Base-by-base conservation (phyloP, 768 basidiomycete species). In the Solioccasus polychromus region DNA sequence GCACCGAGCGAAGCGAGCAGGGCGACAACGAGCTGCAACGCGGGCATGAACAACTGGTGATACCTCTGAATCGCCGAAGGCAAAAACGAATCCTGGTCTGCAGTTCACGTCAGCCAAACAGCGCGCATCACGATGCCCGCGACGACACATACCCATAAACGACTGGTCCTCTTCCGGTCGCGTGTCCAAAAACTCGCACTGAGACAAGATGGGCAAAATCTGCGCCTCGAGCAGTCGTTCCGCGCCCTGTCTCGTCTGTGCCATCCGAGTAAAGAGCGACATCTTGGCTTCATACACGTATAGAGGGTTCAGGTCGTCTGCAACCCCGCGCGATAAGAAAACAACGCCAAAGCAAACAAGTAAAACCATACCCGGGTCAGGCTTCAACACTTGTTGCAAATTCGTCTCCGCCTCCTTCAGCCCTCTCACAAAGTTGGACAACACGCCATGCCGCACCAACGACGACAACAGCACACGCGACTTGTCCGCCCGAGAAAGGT, bases 271-370 rank as follows among this genome's bases (percentile, higher is more conserved):
- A 47, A 97, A 81, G 51, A 96, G 70, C 4, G 93, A 89, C 80
- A 95, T 85, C 67, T 95, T 95, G 12, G 93, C 81, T 61, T 97
- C 95, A 56, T 92, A 97, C 12, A 97, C 88, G 66, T 96, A 98
- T 31, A 94, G 72, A 0, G 91, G 75, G 57, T 95, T 94, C 24
- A 98, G 68, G 47, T 93, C 89, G 52, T 91, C 95, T 95, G 53
- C 1, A 35, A 34, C 1, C 36, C 18, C 19, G 40, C 20, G 4
- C 31, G 17, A 10, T 5, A 10, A 24, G 36, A 34, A 29, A 30
- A 11, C 35, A 20, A 7, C 15, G 14, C 7, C 8, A 35, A 9
- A 41, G 24, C 7, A 36, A 7, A 31, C 15, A 7, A 38, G 67
- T 38, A 4, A 8, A 42, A 24, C 57, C 80, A 25, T 57, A 95